Percentiles rank a stretch among this genome's conserved stretches.
phyloP scores from a whole-genome alignment of 2,329 filamentous ascomycete species.

The Colletotrichum gloeosporioides region DNA sequence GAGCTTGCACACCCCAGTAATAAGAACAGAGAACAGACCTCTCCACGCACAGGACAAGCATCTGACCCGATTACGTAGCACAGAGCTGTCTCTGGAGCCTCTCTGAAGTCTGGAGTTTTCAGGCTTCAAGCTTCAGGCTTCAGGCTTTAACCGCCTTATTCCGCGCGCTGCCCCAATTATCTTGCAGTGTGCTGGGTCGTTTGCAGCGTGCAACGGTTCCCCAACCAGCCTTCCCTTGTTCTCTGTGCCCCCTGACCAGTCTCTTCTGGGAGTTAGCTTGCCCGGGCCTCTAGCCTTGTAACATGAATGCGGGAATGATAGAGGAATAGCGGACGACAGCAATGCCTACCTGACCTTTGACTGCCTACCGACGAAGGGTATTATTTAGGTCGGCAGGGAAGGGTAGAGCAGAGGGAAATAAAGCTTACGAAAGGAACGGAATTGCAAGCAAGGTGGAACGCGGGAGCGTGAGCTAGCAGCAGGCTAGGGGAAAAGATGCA shows the following conservation, averaged over 20 bases:
- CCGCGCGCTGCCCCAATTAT: neutral
- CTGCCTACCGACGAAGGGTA: neutral
- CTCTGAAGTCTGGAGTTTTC: neutral
- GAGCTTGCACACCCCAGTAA: neutral
- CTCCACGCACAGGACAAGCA: conserved; percentile 2
- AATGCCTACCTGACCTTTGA: neutral
- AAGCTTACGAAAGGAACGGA: neutral
- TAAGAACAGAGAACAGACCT: conserved; percentile 1
- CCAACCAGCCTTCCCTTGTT: conserved; percentile 15
- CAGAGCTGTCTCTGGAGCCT: neutral
- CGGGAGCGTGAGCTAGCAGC: neutral
- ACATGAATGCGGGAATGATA: conserved; percentile 6
- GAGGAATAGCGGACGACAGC: neutral
- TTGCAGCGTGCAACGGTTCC: conserved; percentile 16
- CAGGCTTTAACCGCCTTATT: conserved; percentile 6
- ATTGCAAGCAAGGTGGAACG: conserved; percentile 11
- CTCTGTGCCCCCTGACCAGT: conserved; percentile 9
- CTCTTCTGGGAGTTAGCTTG: conserved; percentile 8
- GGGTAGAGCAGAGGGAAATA: neutral
- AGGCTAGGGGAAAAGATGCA: neutral
- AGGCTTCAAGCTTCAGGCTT: neutral
- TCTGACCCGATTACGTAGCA: neutral
- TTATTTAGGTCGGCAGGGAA: neutral
- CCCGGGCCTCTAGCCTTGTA: neutral
- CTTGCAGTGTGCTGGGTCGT: neutral